Percentiles rank a stretch among this genome's conserved stretches.
Conservation (phyloP, 2,329 filamentous ascomycete genomes). For the Alternaria novae-zelandiae region DNA sequence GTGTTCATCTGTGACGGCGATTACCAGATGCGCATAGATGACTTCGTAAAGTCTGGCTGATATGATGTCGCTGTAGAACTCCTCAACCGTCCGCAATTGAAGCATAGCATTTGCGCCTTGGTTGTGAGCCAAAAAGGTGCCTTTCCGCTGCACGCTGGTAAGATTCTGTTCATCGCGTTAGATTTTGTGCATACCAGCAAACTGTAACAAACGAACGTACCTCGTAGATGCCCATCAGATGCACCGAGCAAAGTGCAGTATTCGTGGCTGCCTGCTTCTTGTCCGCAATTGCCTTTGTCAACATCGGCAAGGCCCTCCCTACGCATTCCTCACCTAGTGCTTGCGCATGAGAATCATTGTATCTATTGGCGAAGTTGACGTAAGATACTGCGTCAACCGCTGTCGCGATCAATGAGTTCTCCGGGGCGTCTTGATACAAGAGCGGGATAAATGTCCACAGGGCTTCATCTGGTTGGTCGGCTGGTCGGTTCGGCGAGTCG, state of each 20-base stretch:
- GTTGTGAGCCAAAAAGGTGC: conserved; percentile 33
- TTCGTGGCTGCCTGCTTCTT: conserved; percentile 28
- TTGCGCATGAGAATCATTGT: conserved; percentile 30
- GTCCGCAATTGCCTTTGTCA: conserved; percentile 33
- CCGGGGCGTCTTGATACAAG: conserved; percentile 26
- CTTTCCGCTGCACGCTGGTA: conserved; percentile 24
- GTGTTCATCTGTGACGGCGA: not conserved
- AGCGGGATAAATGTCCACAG: conserved; percentile 37
- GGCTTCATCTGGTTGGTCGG: conserved; percentile 27
- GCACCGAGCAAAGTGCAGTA: conserved; percentile 32
- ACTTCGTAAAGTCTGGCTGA: conserved; percentile 38
- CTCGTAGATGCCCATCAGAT: conserved; percentile 41
- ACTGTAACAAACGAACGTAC: conserved; percentile 9
- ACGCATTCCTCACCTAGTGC: conserved; percentile 30
- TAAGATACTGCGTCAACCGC: conserved; percentile 36
- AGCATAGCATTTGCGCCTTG: conserved; percentile 38
- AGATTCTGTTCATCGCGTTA: conserved; percentile 25
- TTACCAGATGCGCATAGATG: conserved; percentile 35
- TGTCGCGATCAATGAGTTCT: conserved; percentile 31
- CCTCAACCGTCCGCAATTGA: conserved; percentile 30
- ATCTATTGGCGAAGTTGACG: conserved; percentile 36
- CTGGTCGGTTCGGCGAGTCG: conserved; percentile 21
- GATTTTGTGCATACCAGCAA: not conserved
- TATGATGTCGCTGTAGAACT: conserved; percentile 31
- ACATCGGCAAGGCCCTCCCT: conserved; percentile 27